A percentile compares a stretch with the other conserved stretches of the same genome.
Conservation (phyloP, 805 yeast genomes). For the Yarrowia bubula region DNA sequence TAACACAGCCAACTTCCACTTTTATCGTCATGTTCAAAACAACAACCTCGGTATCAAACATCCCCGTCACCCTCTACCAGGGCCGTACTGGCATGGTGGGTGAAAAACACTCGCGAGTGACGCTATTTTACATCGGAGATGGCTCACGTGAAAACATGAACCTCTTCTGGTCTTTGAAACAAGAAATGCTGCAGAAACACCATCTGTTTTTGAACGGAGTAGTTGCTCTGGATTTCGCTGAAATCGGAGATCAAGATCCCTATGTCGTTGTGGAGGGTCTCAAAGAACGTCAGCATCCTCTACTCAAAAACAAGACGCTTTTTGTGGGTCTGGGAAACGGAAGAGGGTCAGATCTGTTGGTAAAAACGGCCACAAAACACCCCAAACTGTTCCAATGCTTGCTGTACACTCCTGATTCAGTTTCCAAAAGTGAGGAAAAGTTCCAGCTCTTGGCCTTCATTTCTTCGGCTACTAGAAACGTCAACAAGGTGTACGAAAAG, state of each 20-base stretch:
- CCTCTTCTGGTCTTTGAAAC: background rate
- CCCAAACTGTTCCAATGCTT: conserved; percentile 17
- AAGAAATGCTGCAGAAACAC: background rate
- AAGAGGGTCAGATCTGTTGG: background rate
- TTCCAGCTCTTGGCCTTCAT: background rate
- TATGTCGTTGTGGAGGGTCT: background rate
- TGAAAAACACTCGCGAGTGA: background rate
- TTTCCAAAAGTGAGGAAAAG: background rate
- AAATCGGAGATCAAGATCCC: background rate
- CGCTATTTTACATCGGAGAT: conserved; percentile 4
- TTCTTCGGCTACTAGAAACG: background rate
- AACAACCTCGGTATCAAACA: background rate
- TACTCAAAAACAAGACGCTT: background rate
- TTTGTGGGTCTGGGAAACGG: background rate
- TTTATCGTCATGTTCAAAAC: background rate
- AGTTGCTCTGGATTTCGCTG: background rate
- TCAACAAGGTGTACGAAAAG: conserved; percentile 6
- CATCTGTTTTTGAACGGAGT: conserved; percentile 1
- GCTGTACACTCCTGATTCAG: background rate
- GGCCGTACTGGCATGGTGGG: conserved; percentile 6
- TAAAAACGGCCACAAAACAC: background rate
- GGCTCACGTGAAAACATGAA: background rate
- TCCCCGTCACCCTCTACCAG: conserved; percentile 1
- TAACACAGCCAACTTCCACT: too few species aligned
- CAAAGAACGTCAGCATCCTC: background rate